phyloP scores from a whole-genome alignment of 169 alveolate species.

The Plasmodium ovale region DNA sequence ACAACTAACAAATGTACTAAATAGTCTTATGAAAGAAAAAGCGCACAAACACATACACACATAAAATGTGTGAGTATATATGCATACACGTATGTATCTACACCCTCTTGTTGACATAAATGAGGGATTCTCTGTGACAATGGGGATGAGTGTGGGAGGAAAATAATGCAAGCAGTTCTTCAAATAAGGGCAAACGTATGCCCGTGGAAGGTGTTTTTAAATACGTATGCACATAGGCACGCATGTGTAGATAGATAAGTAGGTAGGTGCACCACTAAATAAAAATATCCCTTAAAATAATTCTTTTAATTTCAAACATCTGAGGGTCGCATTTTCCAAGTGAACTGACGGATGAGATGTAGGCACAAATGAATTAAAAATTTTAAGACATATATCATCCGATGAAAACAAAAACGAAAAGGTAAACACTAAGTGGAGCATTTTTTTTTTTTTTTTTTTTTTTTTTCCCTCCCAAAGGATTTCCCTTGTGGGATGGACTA shows the following conservation, averaged over 20 bases:
- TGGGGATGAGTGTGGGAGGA: not conserved
- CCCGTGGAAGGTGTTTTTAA: too few species aligned
- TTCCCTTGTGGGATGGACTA: not conserved
- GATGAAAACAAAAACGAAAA: slow-evolving; percentile 1
- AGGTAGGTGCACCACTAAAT: too few species aligned
- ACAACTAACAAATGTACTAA: slow-evolving; percentile 24
- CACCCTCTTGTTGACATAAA: not conserved
- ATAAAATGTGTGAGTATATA: not conserved
- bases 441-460: not conserved
- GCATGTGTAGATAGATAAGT: too few species aligned
- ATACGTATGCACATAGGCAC: too few species aligned
- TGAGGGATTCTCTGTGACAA: not conserved
- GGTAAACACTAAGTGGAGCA: not conserved
- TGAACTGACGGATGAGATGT: not conserved
- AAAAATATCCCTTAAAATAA: not conserved
- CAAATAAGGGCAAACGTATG: not conserved
- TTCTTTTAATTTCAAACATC: not conserved
- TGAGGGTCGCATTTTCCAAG: not conserved
- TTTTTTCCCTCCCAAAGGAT: not conserved
- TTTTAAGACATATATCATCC: not conserved
- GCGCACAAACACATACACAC: not conserved
- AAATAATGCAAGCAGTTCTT: slow-evolving; percentile 1
- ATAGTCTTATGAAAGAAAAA: slow-evolving; percentile 25
- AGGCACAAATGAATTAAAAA: slow-evolving; percentile 18
- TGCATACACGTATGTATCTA: slow-evolving; percentile 4